Evolutionary conservation across 1,139 yeast species (phyloP).

Genomic region (Debaryomyces subglobosus): DNA sequence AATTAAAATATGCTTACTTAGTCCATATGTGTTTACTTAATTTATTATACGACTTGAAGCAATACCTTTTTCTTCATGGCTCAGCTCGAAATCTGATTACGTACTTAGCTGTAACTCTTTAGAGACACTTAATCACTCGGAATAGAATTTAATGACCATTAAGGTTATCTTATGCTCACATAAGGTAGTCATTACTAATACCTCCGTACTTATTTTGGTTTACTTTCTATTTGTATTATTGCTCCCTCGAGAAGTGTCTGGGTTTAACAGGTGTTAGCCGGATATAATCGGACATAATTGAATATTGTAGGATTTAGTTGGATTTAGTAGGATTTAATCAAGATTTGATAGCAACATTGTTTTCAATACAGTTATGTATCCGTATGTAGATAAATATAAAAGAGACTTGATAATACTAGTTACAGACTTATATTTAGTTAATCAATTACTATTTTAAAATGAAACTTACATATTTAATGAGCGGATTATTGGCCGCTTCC

Average conservation of each 20-base stretch:
- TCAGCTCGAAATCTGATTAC: not conserved
- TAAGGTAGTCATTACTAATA: not conserved
- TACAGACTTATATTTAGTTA: not conserved
- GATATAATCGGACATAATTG: not conserved
- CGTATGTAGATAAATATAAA: not conserved
- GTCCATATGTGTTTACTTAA: not conserved
- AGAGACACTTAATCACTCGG: not conserved
- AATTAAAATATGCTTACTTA: not conserved
- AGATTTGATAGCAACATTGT: not conserved
- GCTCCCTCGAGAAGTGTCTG: not conserved
- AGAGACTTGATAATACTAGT: not conserved
- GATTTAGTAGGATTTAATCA: not conserved
- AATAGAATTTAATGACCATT: not conserved
- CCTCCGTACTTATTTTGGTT: not conserved
- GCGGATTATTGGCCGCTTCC: not conserved
- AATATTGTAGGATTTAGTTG: not conserved
- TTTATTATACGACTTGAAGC: too few species aligned
- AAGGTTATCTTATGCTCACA: not conserved
- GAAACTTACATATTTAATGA: not conserved
- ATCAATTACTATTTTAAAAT: not conserved
- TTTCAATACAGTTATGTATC: not conserved
- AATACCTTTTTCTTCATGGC: not conserved
- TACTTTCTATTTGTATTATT: not conserved
- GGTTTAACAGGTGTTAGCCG: not conserved
- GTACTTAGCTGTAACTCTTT: not conserved